phyloP scores from a whole-genome alignment of 2,329 filamentous ascomycete genomes.

The Camillea tinctor region DNA sequence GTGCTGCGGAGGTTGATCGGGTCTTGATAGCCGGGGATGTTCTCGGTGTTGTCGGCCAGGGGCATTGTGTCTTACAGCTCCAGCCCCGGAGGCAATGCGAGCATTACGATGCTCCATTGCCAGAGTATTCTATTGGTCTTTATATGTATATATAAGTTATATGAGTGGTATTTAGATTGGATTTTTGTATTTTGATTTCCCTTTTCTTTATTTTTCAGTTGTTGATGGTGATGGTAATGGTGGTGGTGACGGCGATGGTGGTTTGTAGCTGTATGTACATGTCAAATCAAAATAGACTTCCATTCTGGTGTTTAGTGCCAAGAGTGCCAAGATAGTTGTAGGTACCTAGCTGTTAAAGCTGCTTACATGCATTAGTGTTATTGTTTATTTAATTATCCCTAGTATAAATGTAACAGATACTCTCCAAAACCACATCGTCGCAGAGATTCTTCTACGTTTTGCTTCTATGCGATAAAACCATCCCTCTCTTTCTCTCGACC shows the following conservation, averaged over 20 bases:
- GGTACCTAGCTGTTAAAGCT: neutral
- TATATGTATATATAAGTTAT: no score
- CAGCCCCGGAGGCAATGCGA: neutral
- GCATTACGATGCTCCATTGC: neutral
- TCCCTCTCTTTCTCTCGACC: no score
- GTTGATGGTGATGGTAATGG: no score
- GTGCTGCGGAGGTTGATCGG: neutral
- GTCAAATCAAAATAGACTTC: conserved; percentile 21
- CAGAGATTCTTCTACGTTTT: no score
- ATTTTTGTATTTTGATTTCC: neutral
- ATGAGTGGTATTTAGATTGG: neutral
- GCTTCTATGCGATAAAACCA: no score
- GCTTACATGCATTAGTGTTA: neutral
- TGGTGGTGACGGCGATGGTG: no score
- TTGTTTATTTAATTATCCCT: neutral
- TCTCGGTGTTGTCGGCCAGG: neutral
- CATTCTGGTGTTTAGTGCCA: conserved; percentile 15
- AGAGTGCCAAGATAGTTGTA: neutral
- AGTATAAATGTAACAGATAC: no score
- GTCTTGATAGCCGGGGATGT: neutral
- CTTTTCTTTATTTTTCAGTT: no score
- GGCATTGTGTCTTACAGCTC: neutral
- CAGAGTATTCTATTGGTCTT: neutral
- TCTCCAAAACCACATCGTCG: no score
- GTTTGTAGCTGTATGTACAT: neutral